Conservation (phyloP, 768 basidiomycete genomes). For the Tylopilus sp. region DNA sequence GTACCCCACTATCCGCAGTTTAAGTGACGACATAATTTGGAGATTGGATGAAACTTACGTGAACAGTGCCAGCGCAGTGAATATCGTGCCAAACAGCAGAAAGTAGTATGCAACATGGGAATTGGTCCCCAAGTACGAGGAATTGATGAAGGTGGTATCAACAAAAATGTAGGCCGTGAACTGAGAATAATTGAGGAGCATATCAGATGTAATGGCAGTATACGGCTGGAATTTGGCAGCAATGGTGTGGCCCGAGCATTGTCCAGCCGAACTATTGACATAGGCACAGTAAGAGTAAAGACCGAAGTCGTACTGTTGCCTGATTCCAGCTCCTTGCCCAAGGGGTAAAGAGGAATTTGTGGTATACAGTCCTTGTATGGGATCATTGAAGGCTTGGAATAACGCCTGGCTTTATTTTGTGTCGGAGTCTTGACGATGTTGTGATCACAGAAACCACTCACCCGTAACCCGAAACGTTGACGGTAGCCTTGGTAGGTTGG, state of each 20-base stretch:
- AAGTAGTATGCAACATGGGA: conserved; percentile 75
- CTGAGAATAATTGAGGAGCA: conserved; percentile 58
- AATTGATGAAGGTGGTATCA: conserved; percentile 54
- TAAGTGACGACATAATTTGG: not conserved
- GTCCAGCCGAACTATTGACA: conserved; percentile 54
- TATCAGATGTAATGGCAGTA: conserved; percentile 60
- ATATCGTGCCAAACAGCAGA: conserved; percentile 68
- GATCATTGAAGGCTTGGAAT: conserved; percentile 47
- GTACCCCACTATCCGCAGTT: conserved; percentile 51
- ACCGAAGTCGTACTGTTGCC: conserved; percentile 74
- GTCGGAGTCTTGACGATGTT: not conserved
- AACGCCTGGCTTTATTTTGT: conserved; percentile 46
- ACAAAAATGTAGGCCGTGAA: conserved; percentile 53
- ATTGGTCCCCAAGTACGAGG: conserved; percentile 57
- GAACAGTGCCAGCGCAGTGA: conserved; percentile 59
- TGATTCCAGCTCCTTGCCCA: conserved; percentile 51
- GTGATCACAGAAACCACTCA: conserved; percentile 30
- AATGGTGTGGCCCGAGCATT: conserved; percentile 58
- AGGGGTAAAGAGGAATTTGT: conserved; percentile 62
- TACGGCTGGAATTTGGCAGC: conserved; percentile 66
- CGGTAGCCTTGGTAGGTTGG: conserved; percentile 47
- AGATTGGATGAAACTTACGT: conserved; percentile 45
- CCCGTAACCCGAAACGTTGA: conserved; percentile 74
- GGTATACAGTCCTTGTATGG: conserved; percentile 64
- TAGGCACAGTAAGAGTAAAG: conserved; percentile 80